Evolutionary conservation across 2,329 filamentous ascomycete species (phyloP), one percentile per base, ranked within the genome.

Genomic region (Pseudocercospora fijiensis): DNA sequence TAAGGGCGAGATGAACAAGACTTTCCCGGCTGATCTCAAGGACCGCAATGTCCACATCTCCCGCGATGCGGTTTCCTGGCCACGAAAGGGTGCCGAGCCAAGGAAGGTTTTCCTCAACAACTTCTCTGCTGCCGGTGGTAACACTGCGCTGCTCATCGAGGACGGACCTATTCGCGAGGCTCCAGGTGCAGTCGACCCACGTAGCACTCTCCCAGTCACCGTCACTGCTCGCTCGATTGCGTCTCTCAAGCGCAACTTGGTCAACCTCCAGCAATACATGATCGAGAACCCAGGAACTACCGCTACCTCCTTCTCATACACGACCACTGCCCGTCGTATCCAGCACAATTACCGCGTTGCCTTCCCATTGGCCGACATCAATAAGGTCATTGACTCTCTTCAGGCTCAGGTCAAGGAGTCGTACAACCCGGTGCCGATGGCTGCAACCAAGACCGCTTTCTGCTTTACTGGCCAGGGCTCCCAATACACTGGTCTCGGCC

Each of bases 1-100:
- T 75, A 84, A 84, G 75, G 81, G 80, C 52, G 79, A 81, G 60
- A 82, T 84, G 69, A 84, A 84, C 76, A 82, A 83, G 76, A 80
- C 78, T 6, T 84, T 84, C 75, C 82, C 82, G 24, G 81, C 82
- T 65, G 82, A 84, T 69, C 71, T 84, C 33, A 73, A 72, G 28
- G 80, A 83, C 70, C 82, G 82, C 68, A 83, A 83, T 61, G 81
- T 84, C 41, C 78, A 84, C 71, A 84, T 84, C 62, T 77, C 79
- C n/a, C 75, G 76, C 10, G 77, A 77, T 60, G 76, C 81, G 64
- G 78, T 82, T 3, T 73, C 77, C 41, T 82, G 77, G 69, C 78
- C 79, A 27, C 78, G 82, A 26, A 79, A 82, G 53, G 80, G 80
- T 51, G 79, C 76, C 10, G 78, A 78, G 65, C 81, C 80, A 70